A percentile compares a stretch with the other conserved stretches of the same genome.
Conservation (phyloP, 83 land plant species). For the Thuja plicata region DNA sequence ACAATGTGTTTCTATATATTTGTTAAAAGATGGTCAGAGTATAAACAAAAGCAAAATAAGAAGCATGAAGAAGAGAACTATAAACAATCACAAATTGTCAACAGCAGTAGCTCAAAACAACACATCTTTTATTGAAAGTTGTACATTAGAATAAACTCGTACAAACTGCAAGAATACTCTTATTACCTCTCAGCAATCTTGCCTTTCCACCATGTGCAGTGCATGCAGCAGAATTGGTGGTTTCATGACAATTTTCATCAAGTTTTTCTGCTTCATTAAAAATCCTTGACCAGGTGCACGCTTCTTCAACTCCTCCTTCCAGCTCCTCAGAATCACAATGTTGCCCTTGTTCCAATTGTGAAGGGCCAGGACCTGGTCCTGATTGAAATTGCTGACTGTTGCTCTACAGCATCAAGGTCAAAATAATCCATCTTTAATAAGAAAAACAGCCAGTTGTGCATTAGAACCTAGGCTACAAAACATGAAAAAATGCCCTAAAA, state of each 20-base stretch:
- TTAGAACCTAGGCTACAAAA: background rate
- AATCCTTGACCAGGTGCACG: conserved; percentile 9
- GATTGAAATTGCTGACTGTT: background rate
- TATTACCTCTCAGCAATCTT: background rate
- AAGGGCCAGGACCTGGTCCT: background rate
- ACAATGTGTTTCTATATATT: background rate
- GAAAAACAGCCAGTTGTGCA: background rate
- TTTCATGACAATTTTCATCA: background rate
- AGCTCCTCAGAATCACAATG: background rate
- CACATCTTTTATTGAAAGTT: background rate
- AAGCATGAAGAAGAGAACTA: background rate
- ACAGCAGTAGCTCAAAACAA: background rate
- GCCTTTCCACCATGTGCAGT: background rate
- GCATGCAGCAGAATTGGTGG: background rate
- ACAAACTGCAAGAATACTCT: background rate
- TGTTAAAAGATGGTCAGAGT: background rate
- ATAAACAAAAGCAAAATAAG: background rate
- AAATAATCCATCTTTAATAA: background rate
- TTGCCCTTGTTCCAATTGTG: background rate
- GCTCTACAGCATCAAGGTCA: background rate
- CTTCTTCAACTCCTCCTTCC: background rate
- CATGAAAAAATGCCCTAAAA: background rate
- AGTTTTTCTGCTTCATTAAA: background rate
- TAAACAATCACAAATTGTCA: background rate
- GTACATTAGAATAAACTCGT: background rate